These are phyloP conservation scores for Sporothrix brasiliensis DNA, from an alignment of 2,329 filamentous ascomycete species.

Conservation along the genomic window DNA sequence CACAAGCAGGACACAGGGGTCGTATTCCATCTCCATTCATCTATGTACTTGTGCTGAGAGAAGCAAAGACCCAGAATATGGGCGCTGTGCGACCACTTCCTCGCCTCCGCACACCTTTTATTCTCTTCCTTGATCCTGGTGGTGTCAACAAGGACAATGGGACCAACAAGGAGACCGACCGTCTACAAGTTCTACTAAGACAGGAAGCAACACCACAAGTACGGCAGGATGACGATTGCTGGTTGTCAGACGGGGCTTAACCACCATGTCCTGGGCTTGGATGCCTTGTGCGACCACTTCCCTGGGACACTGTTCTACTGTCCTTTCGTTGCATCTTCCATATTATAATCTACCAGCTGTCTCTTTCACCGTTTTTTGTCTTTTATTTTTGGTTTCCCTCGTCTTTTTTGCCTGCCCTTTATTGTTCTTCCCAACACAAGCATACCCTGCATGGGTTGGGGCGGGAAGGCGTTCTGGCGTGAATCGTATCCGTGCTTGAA, in stretches of 20 bases:
- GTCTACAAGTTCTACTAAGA: background rate
- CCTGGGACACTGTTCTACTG: background rate
- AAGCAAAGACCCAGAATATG: background rate
- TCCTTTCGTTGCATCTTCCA: background rate
- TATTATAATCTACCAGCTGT: no score
- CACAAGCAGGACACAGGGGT: conserved; percentile 4
- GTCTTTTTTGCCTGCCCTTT: background rate
- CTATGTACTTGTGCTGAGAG: background rate
- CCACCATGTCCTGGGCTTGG: background rate
- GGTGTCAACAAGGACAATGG: background rate
- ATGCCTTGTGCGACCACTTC: background rate
- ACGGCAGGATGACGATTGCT: background rate
- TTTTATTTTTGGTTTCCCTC: background rate
- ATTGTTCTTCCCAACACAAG: background rate
- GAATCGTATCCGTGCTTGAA: background rate
- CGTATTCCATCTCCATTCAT: background rate
- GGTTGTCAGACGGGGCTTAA: background rate
- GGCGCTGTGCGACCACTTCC: background rate
- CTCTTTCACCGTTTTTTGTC: background rate
- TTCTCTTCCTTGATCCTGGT: background rate
- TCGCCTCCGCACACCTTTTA: background rate
- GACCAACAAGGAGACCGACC: no score
- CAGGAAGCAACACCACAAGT: background rate
- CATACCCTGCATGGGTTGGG: conserved; percentile 6
- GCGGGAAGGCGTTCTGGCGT: background rate